phyloP scores from a whole-genome alignment of 1,284 basidiomycete species.

The Leccinum solheimii region DNA sequence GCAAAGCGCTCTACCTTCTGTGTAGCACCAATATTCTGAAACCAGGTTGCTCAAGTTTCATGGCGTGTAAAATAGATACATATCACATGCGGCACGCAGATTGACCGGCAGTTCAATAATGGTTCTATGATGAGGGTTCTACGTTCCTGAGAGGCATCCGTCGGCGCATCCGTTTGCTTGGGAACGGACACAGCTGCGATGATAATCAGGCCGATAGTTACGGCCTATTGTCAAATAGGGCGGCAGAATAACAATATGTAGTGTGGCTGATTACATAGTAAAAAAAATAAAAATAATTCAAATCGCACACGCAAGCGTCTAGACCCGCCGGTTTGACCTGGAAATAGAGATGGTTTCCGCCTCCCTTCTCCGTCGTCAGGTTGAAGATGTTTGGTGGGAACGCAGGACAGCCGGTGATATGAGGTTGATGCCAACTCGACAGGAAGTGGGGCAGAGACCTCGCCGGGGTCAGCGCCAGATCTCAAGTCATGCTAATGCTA shows the following conservation, averaged over 20 bases:
- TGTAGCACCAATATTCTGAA: neutral
- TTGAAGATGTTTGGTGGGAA: neutral
- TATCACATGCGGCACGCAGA: neutral
- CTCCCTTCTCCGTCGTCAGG: neutral
- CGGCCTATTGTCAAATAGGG: neutral
- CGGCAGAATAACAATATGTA: neutral
- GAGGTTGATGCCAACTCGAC: neutral
- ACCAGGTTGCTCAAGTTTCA: neutral
- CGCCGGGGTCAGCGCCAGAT: neutral
- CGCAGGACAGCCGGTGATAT: neutral
- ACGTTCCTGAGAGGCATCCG: neutral
- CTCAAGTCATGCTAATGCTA: neutral
- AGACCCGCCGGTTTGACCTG: neutral
- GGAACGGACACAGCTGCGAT: conserved; percentile 1
- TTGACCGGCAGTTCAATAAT: neutral
- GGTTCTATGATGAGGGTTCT: neutral
- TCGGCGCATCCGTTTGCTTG: neutral
- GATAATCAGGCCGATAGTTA: conserved; percentile 1
- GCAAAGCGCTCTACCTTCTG: too few species aligned
- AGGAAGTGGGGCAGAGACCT: neutral
- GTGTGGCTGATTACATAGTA: neutral
- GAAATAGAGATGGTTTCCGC: neutral
- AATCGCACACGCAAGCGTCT: neutral
- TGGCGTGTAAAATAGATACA: neutral
- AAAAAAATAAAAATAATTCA: neutral